Conservation (phyloP, 805 yeast genomes). For the Starmerella riodocensis region DNA sequence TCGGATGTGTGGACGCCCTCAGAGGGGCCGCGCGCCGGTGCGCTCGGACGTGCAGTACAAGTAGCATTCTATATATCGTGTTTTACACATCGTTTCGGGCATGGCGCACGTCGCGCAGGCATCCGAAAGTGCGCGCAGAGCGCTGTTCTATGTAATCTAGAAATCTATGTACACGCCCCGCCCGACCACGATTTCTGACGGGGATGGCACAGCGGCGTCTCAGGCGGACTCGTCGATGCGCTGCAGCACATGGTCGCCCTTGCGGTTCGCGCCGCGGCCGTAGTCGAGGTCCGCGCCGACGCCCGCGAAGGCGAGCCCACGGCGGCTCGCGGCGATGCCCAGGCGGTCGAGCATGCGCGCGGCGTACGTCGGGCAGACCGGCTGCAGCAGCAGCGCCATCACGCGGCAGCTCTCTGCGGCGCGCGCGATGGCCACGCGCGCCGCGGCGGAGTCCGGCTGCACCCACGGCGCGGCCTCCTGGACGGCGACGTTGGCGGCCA, state of each 20-base stretch:
- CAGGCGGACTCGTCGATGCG: conserved; percentile 20
- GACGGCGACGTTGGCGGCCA: conserved; percentile 48
- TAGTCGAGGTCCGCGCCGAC: conserved; percentile 49
- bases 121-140: too few relatives aligned
- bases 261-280: conserved; percentile 43
- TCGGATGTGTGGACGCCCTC: too few relatives aligned
- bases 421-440: conserved; percentile 36
- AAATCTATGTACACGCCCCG: too few relatives aligned
- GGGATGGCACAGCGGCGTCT: too few relatives aligned
- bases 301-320: conserved; percentile 35
- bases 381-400: conserved; percentile 49
- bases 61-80: too few relatives aligned
- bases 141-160: too few relatives aligned
- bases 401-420: conserved; percentile 64
- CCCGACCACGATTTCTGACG: too few relatives aligned
- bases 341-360: conserved; percentile 46
- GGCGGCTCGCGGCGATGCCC: conserved; percentile 35
- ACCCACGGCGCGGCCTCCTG: conserved; percentile 70
- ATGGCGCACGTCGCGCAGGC: too few relatives aligned
- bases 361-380: conserved; percentile 61
- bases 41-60: too few relatives aligned
- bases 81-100: too few relatives aligned
- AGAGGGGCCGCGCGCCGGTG: too few relatives aligned
- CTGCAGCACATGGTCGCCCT: conserved; percentile 30
- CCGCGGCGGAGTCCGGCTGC: conserved; percentile 25